Percentiles rank a stretch among this genome's conserved stretches.
Conservation (phyloP, 2,329 filamentous ascomycete species). For the Fusarium sp. region DNA sequence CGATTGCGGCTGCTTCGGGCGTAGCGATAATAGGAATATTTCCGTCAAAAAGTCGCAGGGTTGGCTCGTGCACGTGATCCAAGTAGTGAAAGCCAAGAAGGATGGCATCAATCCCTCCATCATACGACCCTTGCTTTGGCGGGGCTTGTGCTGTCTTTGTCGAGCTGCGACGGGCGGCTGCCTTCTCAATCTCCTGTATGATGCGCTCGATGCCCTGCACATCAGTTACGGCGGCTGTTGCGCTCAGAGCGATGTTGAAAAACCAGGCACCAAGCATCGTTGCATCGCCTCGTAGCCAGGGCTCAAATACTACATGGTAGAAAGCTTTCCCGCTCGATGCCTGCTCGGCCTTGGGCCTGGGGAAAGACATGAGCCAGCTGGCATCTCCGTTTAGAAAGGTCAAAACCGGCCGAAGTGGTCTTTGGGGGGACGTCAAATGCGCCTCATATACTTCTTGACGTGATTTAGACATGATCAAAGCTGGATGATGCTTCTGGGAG, state of each 20-base stretch:
- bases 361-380: slow-evolving; percentile 55
- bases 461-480: no score
- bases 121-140: neutral
- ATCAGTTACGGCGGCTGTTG: slow-evolving; percentile 9
- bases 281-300: slow-evolving; percentile 52
- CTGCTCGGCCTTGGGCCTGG: slow-evolving; percentile 46
- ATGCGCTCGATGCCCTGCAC: slow-evolving; percentile 29
- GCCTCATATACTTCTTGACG: neutral
- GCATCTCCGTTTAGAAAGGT: slow-evolving; percentile 55
- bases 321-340: slow-evolving; percentile 41
- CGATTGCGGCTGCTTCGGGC: slow-evolving; percentile 16
- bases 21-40: slow-evolving; percentile 43
- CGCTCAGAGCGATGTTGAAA: slow-evolving; percentile 32
- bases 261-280: slow-evolving; percentile 41
- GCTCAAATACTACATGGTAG: slow-evolving; percentile 54
- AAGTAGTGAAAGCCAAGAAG: slow-evolving; percentile 38
- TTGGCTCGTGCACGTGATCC: slow-evolving; percentile 43
- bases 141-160: neutral
- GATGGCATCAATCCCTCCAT: slow-evolving; percentile 40
- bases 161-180: slow-evolving; percentile 1
- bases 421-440: neutral
- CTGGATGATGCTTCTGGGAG: no score
- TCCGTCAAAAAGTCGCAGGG: slow-evolving; percentile 32
- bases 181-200: slow-evolving; percentile 39
- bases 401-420: slow-evolving; percentile 44